phyloP scores from a whole-genome alignment of 1,139 yeast genomes.

The Yamadazyma trypodendri region DNA sequence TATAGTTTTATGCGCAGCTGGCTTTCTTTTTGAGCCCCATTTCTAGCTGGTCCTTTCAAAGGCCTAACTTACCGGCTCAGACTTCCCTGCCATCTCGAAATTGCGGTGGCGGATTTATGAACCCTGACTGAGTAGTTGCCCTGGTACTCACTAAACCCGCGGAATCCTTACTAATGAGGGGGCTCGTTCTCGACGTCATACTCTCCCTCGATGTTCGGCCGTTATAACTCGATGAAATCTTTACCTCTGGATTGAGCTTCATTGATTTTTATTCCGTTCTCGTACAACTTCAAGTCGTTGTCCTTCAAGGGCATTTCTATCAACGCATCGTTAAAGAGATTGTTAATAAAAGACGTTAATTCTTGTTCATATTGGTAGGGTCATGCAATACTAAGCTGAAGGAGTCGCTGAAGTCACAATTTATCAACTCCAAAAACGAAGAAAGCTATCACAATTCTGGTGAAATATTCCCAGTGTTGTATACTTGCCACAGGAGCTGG shows the following conservation, averaged over 20 bases:
- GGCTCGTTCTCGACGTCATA: not conserved
- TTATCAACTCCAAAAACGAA: constrained; percentile 44
- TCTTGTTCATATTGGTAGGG: constrained; percentile 31
- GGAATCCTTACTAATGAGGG: not conserved
- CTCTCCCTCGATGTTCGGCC: no score
- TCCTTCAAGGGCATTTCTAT: constrained; percentile 26
- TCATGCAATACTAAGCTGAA: constrained; percentile 59
- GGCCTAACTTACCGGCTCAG: constrained; percentile 34
- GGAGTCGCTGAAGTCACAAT: constrained; percentile 64
- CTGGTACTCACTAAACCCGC: constrained; percentile 1
- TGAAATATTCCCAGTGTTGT: no score
- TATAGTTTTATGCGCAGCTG: constrained; percentile 19
- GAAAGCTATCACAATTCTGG: no score
- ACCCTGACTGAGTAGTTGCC: not conserved
- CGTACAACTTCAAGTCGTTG: constrained; percentile 42
- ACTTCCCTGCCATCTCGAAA: constrained; percentile 4
- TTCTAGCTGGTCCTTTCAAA: constrained; percentile 45
- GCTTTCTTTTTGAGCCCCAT: constrained; percentile 46
- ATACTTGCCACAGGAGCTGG: no score
- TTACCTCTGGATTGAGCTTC: constrained; percentile 37
- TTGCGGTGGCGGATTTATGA: constrained; percentile 11
- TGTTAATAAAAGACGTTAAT: constrained; percentile 21
- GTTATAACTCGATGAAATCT: constrained; percentile 32
- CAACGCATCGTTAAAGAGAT: constrained; percentile 31
- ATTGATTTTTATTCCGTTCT: constrained; percentile 35